These are phyloP conservation scores for Pichia sp. DNA, from an alignment of 1,139 yeast genomes.

Conservation along the genomic window DNA sequence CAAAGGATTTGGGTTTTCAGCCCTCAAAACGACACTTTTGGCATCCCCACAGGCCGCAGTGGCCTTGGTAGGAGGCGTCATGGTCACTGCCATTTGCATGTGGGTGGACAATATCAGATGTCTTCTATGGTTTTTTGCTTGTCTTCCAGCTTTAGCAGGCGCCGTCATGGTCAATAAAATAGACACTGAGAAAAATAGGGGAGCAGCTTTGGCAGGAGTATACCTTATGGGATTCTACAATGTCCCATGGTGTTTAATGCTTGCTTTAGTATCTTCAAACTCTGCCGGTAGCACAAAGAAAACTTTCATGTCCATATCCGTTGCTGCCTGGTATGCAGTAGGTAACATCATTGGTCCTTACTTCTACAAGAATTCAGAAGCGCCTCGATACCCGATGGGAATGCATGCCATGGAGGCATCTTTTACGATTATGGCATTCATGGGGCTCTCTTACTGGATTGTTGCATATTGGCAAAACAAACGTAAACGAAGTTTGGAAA, in stretches of 20 bases:
- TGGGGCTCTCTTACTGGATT: background rate
- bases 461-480: constrained; percentile 12
- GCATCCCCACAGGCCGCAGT: constrained; percentile 15
- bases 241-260: constrained; percentile 6
- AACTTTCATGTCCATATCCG: constrained; percentile 24
- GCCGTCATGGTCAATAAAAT: constrained; percentile 5
- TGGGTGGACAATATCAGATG: constrained; percentile 6
- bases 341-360: constrained; percentile 62
- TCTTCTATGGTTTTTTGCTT: constrained; percentile 7
- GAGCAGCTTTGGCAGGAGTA: constrained; percentile 19
- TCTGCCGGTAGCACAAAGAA: constrained; percentile 7
- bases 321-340: constrained; percentile 60
- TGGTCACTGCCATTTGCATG: constrained; percentile 2
- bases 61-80: constrained; percentile 6
- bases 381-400: constrained; percentile 48
- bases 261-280: constrained; percentile 6
- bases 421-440: constrained; percentile 24
- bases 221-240: constrained; percentile 8
- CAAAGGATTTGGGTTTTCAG: constrained; percentile 17
- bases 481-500: constrained; percentile 25
- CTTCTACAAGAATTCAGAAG: constrained; percentile 45
- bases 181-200: constrained; percentile 35
- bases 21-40: constrained; percentile 14
- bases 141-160: constrained; percentile 13
- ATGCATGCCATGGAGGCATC: constrained; percentile 38